Evolutionary conservation across 1,139 yeast genomes (phyloP).

Genomic region (Geotrichum macrosporum): DNA sequence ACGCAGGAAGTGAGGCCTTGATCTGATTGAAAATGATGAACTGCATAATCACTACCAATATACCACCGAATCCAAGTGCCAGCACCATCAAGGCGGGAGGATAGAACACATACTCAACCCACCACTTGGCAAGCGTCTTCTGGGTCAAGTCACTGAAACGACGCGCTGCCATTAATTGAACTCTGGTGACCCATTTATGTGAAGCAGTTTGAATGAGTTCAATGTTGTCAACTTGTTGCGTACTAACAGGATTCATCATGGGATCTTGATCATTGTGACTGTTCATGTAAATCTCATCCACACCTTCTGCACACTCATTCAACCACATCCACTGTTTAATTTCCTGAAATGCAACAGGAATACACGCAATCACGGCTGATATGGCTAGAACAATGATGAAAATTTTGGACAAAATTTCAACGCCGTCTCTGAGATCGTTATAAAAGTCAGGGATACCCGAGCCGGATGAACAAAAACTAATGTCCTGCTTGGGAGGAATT

Average conservation of each 20-base stretch:
- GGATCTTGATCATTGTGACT: conserved; percentile 12
- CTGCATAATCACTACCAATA: conserved; percentile 44
- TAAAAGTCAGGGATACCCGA: conserved; percentile 36
- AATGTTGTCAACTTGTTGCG: conserved; percentile 15
- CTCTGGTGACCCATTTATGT: conserved; percentile 18
- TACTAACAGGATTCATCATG: conserved; percentile 9
- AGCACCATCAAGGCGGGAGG: conserved; percentile 38
- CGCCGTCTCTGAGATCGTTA: conserved; percentile 31
- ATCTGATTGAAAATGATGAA: conserved; percentile 37
- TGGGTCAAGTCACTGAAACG: conserved; percentile 16
- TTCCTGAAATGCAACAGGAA: conserved; percentile 47
- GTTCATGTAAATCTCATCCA: conserved; percentile 22
- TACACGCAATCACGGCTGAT: conserved; percentile 40
- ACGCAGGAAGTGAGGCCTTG: conserved; percentile 23
- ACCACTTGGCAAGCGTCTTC: conserved; percentile 34
- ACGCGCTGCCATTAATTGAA: conserved; percentile 15
- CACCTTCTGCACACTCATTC: conserved; percentile 28
- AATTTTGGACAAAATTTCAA: conserved; percentile 40
- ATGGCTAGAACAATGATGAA: conserved; percentile 43
- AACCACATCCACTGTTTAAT: conserved; percentile 50
- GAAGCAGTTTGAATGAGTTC: conserved; percentile 18
- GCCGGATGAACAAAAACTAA: conserved; percentile 28
- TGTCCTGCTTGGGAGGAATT: conserved; percentile 18
- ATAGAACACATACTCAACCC: conserved; percentile 34
- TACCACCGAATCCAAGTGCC: conserved; percentile 43